Evolutionary conservation across 345 rosid genomes (phyloP).

Genomic region (Populus ilicifolia): DNA sequence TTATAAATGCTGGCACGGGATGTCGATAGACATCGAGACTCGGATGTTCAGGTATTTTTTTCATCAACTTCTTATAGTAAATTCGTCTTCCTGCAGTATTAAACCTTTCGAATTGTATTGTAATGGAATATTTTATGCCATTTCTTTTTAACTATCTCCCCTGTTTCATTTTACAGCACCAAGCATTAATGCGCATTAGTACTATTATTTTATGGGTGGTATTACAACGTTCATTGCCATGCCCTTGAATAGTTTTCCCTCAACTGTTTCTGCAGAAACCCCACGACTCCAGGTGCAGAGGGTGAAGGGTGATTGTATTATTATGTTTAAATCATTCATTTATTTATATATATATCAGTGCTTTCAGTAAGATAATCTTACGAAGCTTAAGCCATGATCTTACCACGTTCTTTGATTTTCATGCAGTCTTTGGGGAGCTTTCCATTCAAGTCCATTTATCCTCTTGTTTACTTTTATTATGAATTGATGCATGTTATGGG

Average conservation of each 20-base stretch:
- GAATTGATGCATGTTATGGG: neutral
- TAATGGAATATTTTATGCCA: neutral
- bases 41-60: neutral
- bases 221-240: constrained; percentile 83
- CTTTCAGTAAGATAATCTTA: neutral
- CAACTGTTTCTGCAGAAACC: constrained; percentile 75
- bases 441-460: neutral
- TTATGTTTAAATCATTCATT: neutral
- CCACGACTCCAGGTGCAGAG: constrained; percentile 68
- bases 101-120: neutral
- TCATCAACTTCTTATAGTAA: neutral
- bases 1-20: neutral
- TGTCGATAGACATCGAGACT: neutral
- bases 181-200: neutral
- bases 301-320: neutral
- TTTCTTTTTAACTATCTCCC: constrained; percentile 1
- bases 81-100: neutral
- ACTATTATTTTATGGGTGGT: constrained; percentile 50
- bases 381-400: neutral
- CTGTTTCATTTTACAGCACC: neutral
- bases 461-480: neutral
- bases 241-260: constrained; percentile 82
- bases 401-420: neutral
- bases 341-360: neutral
- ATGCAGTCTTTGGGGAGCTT: neutral